Percentiles rank a stretch among this genome's conserved stretches.
Conservation (phyloP, 2,329 filamentous ascomycete species). For the Helminthosporium solani region DNA sequence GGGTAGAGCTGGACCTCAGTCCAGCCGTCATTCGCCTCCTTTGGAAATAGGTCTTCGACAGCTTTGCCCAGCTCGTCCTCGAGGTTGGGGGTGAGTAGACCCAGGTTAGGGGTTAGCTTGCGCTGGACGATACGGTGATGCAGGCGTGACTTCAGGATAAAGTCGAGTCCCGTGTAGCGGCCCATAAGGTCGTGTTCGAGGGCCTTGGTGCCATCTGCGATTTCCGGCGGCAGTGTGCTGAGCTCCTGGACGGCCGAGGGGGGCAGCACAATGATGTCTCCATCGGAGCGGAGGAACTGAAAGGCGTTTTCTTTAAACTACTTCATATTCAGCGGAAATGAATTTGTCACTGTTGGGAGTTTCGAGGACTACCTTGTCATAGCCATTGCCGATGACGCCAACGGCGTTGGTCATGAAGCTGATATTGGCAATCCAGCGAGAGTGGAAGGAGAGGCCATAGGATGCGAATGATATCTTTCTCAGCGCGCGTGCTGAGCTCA, state of each 20-base stretch:
- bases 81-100: not conserved
- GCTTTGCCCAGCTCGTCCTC: slow-evolving; percentile 5
- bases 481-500: not conserved
- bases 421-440: not conserved
- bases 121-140: slow-evolving; percentile 8
- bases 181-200: slow-evolving; percentile 9
- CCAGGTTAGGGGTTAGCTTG: slow-evolving; percentile 6
- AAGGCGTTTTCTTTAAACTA: slow-evolving; percentile 7
- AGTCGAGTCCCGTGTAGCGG: slow-evolving; percentile 5
- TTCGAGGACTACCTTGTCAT: not conserved
- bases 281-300: slow-evolving; percentile 8
- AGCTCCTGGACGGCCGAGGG: slow-evolving; percentile 4
- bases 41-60: not conserved
- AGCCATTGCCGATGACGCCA: slow-evolving; percentile 1
- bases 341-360: not conserved
- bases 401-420: not conserved
- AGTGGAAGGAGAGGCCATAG: not conserved
- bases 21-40: slow-evolving; percentile 3
- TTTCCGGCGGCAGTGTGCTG: not conserved
- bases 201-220: slow-evolving; percentile 2
- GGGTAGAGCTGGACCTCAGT: slow-evolving; percentile 5
- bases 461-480: slow-evolving; percentile 1
- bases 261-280: slow-evolving; percentile 6
- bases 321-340: not conserved
- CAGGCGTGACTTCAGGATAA: slow-evolving; percentile 7